Conservation (phyloP, 805 yeast species). For the Allodekkera sacchari region DNA sequence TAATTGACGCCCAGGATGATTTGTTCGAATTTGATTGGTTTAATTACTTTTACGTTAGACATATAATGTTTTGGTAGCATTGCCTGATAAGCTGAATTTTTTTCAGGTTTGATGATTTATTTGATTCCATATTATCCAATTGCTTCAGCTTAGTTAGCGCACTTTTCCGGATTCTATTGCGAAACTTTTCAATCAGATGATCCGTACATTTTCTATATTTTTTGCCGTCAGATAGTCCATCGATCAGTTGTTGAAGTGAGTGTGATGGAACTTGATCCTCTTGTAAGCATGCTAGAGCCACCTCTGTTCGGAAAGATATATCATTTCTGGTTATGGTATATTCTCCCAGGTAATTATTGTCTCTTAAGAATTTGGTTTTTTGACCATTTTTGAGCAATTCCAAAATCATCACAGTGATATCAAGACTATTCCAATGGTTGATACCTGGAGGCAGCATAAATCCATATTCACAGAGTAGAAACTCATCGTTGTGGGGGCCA, state of each 20-base stretch:
- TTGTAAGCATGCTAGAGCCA: conserved; percentile 59
- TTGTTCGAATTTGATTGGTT: no score
- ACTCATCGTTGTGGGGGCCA: conserved; percentile 85
- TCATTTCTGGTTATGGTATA: conserved; percentile 51
- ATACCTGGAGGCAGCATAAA: conserved; percentile 37
- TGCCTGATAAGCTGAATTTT: background rate
- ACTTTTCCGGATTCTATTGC: conserved; percentile 17
- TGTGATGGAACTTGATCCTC: conserved; percentile 15
- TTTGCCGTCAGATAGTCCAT: conserved; percentile 42
- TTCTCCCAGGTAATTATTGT: conserved; percentile 58
- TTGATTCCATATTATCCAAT: background rate
- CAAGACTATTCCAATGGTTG: conserved; percentile 67
- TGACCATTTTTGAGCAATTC: conserved; percentile 30
- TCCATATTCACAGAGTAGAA: conserved; percentile 81
- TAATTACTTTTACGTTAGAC: no score
- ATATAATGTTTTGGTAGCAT: conserved; percentile 1
- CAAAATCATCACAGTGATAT: conserved; percentile 41
- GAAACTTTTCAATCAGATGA: conserved; percentile 25
- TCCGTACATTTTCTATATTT: conserved; percentile 27
- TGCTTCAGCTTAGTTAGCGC: conserved; percentile 2
- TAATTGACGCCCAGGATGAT: background rate
- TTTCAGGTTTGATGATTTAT: background rate
- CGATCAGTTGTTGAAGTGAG: conserved; percentile 29
- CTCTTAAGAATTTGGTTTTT: conserved; percentile 36
- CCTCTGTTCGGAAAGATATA: conserved; percentile 64